Conservation (phyloP, 2,329 filamentous ascomycete species). For the Cyclaneusma minus region DNA sequence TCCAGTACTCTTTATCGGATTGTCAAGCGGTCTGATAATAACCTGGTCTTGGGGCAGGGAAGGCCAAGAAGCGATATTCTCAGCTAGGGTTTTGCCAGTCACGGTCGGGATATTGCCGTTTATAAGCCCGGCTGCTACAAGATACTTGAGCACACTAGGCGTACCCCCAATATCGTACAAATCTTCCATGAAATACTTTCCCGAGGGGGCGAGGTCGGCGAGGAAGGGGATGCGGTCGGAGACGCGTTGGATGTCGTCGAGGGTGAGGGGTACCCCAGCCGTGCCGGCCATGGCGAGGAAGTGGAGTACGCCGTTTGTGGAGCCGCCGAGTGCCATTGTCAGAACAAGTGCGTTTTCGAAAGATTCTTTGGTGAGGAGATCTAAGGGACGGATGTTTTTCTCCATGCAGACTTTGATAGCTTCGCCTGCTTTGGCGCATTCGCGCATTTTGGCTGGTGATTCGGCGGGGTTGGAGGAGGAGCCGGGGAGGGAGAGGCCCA, state of each 20-base stretch:
- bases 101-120: constrained; percentile 69
- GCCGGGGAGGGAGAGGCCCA: constrained; percentile 53
- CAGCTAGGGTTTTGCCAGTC: constrained; percentile 68
- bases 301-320: constrained; percentile 57
- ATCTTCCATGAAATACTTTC: constrained; percentile 77
- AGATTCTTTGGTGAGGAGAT: constrained; percentile 51
- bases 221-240: constrained; percentile 57
- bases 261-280: constrained; percentile 44
- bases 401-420: constrained; percentile 55
- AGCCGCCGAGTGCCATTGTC: constrained; percentile 58
- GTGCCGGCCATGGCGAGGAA: constrained; percentile 59
- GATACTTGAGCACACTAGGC: constrained; percentile 70
- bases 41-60: constrained; percentile 63
- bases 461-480: constrained; percentile 55
- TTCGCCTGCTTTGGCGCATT: constrained; percentile 52
- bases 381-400: constrained; percentile 49
- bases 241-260: constrained; percentile 57
- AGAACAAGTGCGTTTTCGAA: constrained; percentile 62
- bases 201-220: constrained; percentile 59
- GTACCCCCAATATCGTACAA: constrained; percentile 76
- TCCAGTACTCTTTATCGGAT: constrained; percentile 67
- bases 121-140: constrained; percentile 60
- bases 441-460: constrained; percentile 54
- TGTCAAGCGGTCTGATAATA: constrained; percentile 64
- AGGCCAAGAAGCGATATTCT: constrained; percentile 67